Evolutionary conservation across 768 basidiomycete genomes (phyloP).

Genomic region (Termitomyces bulborhizus): DNA sequence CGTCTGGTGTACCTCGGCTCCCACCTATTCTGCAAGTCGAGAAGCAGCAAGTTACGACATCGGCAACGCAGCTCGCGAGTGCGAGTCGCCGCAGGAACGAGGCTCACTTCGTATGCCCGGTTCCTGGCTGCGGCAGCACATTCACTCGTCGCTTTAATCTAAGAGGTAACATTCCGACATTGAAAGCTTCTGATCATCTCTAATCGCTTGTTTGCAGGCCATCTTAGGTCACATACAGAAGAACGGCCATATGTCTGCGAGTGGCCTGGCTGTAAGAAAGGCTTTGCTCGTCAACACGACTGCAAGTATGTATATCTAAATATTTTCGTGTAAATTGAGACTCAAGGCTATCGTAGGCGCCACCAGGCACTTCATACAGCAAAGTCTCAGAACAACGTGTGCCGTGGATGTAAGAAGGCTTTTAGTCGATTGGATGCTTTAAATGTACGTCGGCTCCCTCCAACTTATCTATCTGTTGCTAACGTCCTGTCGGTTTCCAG

Average conservation of each 20-base stretch:
- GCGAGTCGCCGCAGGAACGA: constrained; percentile 86
- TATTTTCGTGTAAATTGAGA: neutral
- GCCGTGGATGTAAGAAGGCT: constrained; percentile 89
- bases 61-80: constrained; percentile 88
- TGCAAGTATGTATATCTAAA: constrained; percentile 68
- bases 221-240: constrained; percentile 92
- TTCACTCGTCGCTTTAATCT: constrained; percentile 92
- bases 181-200: neutral
- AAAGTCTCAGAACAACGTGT: constrained; percentile 79
- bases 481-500: constrained; percentile 31
- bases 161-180: constrained; percentile 44
- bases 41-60: constrained; percentile 93
- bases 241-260: constrained; percentile 92
- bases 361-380: constrained; percentile 87
- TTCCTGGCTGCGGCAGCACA: constrained; percentile 94
- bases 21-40: constrained; percentile 88
- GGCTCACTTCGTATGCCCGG: constrained; percentile 89
- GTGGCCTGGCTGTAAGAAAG: constrained; percentile 92
- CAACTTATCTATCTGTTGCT: constrained; percentile 12
- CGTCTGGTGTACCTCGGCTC: constrained; percentile 47
- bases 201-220: constrained; percentile 42
- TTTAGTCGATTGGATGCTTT: constrained; percentile 93
- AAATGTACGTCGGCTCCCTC: constrained; percentile 58
- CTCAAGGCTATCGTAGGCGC: constrained; percentile 40
- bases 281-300: constrained; percentile 93